A percentile compares a stretch with the other conserved stretches of the same genome.
phyloP scores from a whole-genome alignment of 1,284 basidiomycete species.

The Microstroma glucosiphilum region DNA sequence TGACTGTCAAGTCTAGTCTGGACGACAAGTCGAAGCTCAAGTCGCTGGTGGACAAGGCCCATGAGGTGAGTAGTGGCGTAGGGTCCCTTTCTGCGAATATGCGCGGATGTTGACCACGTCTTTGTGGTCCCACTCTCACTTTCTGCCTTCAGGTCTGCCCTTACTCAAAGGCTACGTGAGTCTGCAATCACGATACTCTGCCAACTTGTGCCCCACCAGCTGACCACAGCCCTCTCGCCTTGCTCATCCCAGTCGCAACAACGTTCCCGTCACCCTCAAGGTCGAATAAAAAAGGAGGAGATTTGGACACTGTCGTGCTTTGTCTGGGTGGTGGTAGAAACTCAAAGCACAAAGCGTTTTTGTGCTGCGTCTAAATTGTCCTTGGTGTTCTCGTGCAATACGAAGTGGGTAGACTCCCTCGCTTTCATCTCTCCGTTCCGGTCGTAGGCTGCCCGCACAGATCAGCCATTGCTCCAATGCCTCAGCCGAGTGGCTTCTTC shows the following conservation, averaged over 20 bases:
- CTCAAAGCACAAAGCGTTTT: too few species aligned
- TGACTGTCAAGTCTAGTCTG: conserved; percentile 6
- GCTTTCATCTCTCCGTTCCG: too few species aligned
- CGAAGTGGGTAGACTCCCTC: too few species aligned
- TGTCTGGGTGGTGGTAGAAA: too few species aligned
- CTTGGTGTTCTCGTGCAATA: too few species aligned
- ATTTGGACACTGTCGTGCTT: too few species aligned
- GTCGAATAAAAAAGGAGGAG: not conserved
- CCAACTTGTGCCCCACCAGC: not conserved
- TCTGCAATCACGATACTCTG: not conserved
- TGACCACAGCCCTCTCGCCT: not conserved
- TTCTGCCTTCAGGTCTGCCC: conserved; percentile 7
- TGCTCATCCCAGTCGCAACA: not conserved
- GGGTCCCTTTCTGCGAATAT: too few species aligned
- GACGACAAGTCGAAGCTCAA: conserved; percentile 6
- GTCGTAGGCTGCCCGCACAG: too few species aligned
- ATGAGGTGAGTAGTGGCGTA: conserved; percentile 6
- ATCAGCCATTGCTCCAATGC: too few species aligned
- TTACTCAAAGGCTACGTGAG: conserved; percentile 11
- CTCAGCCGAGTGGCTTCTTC: too few species aligned
- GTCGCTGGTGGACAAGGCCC: conserved; percentile 7
- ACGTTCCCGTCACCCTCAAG: conserved; percentile 10
- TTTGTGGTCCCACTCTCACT: not conserved
- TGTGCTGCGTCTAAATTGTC: too few species aligned
- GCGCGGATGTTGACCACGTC: not conserved